phyloP scores from a whole-genome alignment of 768 basidiomycete species.

The Hydnomerulius pinastri region DNA sequence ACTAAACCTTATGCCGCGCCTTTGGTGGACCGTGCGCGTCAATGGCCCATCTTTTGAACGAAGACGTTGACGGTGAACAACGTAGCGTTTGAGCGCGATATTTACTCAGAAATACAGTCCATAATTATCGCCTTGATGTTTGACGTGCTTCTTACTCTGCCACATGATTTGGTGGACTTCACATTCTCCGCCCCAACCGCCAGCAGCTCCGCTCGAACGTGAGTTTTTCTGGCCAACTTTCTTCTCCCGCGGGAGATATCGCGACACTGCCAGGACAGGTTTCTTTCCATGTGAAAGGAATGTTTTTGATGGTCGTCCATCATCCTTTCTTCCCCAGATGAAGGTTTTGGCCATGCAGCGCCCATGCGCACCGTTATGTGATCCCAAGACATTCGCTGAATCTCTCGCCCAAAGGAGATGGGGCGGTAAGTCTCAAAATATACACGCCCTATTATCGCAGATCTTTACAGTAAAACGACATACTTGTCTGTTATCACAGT shows the following conservation, averaged over 20 bases:
- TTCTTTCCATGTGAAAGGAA: neutral
- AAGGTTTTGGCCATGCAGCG: neutral
- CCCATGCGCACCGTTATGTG: neutral
- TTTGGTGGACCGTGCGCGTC: constrained; percentile 31
- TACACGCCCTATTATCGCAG: neutral
- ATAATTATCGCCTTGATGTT: constrained; percentile 25
- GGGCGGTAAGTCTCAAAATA: neutral
- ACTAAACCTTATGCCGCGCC: constrained; percentile 30
- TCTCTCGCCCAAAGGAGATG: constrained; percentile 7
- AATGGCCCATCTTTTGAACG: constrained; percentile 12
- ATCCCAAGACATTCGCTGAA: neutral
- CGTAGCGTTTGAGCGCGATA: constrained; percentile 1
- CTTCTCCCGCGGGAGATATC: neutral
- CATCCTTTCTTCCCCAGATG: neutral
- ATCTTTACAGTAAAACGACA: neutral
- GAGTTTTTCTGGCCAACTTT: neutral
- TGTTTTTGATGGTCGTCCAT: too few relatives aligned
- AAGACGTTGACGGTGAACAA: constrained; percentile 19
- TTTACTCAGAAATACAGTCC: constrained; percentile 14
- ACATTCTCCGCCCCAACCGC: constrained; percentile 36
- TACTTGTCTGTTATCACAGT: neutral
- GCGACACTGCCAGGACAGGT: neutral
- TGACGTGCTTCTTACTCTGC: constrained; percentile 17
- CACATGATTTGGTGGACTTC: constrained; percentile 20
- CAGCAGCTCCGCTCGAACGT: constrained; percentile 37